Evolutionary conservation across 306 rosid genomes (phyloP), one percentile per base, ranked within the genome.

Genomic region (Nissolia schottii): DNA sequence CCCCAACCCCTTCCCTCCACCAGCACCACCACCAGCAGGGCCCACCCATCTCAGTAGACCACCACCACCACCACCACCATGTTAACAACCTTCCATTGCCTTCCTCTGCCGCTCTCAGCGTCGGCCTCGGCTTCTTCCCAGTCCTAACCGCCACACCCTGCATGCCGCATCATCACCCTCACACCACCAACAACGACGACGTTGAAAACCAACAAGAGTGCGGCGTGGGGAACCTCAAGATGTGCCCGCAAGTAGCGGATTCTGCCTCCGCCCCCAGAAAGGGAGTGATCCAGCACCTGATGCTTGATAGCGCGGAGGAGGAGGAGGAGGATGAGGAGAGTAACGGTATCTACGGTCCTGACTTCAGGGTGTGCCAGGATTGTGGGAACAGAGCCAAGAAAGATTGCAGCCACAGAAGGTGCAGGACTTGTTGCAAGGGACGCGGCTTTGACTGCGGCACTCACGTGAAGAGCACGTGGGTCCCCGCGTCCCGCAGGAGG

Each of bases 401-500:
- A 76, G 97, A 83, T 41, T 92, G 97, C 24, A 79, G 67, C 14
- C 83, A 10, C 32, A 69, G 68, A 18, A 84, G 96, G 76, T 89
- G 97, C 59, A 87, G 96, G 82, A 92, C 96, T 75, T 92, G 97
- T 66, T 92, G 97, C 65, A 87, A 85, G 28, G 91, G 85, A 28
- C 91, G 94, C 32, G 94, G 92, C 27, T 79, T 72, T 66, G 79
- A 87, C 48, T 92, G 96, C 54, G 80, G 34, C 61, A 89, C 96
- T 66, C 97, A 89, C 79, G 79, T 89, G 77, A 92, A 67, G 82
- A 92, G 97, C 90, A 92, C 97, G 73, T 92, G 96, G 97, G 79
- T 86, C 2, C 85, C 93, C 0, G 91, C 88, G 0, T 22, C 93
- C 1, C 69, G 81, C 2, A 79, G 97, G 40, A 80, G 96, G 3